phyloP scores from a whole-genome alignment of 345 rosid genomes.

The Excoecaria agallocha region DNA sequence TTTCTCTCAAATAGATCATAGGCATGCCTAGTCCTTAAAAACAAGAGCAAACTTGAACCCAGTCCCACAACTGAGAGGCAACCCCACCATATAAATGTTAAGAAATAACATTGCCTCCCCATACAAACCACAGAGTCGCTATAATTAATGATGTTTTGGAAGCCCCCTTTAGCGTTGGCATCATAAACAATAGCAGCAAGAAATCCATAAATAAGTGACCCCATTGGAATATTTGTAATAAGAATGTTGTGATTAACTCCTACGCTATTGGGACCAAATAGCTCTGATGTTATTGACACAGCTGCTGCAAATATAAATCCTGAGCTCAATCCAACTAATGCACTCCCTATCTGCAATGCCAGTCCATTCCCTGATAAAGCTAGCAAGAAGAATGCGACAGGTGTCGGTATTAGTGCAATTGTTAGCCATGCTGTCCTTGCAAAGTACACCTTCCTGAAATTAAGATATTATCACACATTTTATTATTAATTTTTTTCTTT shows the following conservation, averaged over 20 bases:
- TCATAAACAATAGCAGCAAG: constrained; percentile 88
- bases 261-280: constrained; percentile 84
- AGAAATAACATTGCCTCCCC: constrained; percentile 72
- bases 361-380: constrained; percentile 45
- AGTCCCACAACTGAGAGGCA: constrained; percentile 69
- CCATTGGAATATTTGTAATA: constrained; percentile 88
- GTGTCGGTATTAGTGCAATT: constrained; percentile 80
- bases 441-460: constrained; percentile 72
- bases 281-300: constrained; percentile 86
- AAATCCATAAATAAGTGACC: constrained; percentile 78
- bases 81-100: constrained; percentile 83
- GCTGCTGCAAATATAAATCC: constrained; percentile 97
- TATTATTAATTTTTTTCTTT: no score
- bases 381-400: constrained; percentile 72
- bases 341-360: constrained; percentile 59
- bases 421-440: constrained; percentile 96
- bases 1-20: constrained; percentile 66
- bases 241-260: constrained; percentile 94
- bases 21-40: constrained; percentile 70
- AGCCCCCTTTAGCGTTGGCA: constrained; percentile 33
- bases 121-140: constrained; percentile 61
- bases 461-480: neutral
- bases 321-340: constrained; percentile 76
- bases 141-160: neutral
- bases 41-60: constrained; percentile 54